These are phyloP conservation scores for Fusarium napiforme DNA, from an alignment of 2,329 filamentous ascomycete species.

Conservation along the genomic window DNA sequence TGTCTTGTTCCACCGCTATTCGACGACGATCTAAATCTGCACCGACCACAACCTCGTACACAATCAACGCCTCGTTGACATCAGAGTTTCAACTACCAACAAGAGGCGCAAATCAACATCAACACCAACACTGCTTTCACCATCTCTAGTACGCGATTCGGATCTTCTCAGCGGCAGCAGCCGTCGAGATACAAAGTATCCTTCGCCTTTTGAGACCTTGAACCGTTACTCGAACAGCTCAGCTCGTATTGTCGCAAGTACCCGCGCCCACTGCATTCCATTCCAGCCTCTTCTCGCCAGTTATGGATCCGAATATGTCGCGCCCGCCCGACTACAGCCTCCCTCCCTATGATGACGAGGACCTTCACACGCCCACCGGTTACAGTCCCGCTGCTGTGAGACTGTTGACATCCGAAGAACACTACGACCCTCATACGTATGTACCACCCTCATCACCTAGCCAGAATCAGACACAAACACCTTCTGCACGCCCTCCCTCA, in stretches of 20 bases:
- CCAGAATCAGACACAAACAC: slow-evolving; percentile 18
- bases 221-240: slow-evolving; percentile 12
- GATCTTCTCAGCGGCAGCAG: slow-evolving; percentile 32
- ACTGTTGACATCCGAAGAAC: slow-evolving; percentile 71
- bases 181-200: slow-evolving; percentile 28
- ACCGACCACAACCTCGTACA: slow-evolving; percentile 10
- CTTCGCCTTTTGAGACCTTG: slow-evolving; percentile 13
- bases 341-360: slow-evolving; percentile 66
- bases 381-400: slow-evolving; percentile 66
- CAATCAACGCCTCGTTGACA: slow-evolving; percentile 19
- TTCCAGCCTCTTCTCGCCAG: slow-evolving; percentile 41
- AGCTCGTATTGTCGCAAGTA: slow-evolving; percentile 31
- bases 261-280: slow-evolving; percentile 46
- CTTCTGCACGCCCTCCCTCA: slow-evolving; percentile 6
- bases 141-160: neutral
- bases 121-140: slow-evolving; percentile 5
- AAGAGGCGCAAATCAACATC: slow-evolving; percentile 9
- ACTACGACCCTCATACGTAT: slow-evolving; percentile 64
- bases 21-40: slow-evolving; percentile 20
- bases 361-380: slow-evolving; percentile 56
- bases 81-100: slow-evolving; percentile 27
- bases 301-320: slow-evolving; percentile 63
- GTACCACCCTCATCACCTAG: slow-evolving; percentile 52
- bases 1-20: neutral
- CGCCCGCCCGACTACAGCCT: slow-evolving; percentile 68